phyloP scores from a whole-genome alignment of 2,329 filamentous ascomycete species.

The Exophiala oligosperma region DNA sequence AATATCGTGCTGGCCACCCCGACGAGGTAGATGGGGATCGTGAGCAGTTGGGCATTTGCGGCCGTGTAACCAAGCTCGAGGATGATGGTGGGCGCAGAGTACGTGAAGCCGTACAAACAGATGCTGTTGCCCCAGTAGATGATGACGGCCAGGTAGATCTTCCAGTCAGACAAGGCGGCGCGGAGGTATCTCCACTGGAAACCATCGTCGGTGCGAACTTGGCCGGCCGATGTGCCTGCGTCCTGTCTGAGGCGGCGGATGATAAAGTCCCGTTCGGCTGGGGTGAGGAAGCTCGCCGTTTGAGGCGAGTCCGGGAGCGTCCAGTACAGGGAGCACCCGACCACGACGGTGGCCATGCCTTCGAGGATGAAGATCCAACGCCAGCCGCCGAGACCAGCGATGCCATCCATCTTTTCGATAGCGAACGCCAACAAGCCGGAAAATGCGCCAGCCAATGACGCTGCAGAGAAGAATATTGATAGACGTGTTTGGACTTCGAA shows the following conservation, averaged over 20 bases:
- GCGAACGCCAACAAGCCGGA: slow-evolving; percentile 52
- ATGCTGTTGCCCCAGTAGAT: slow-evolving; percentile 25
- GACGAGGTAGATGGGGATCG: slow-evolving; percentile 38
- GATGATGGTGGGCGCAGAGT: slow-evolving; percentile 20
- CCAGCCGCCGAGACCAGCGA: slow-evolving; percentile 42
- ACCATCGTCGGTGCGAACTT: slow-evolving; percentile 27
- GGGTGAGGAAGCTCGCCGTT: slow-evolving; percentile 42
- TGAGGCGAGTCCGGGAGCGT: slow-evolving; percentile 47
- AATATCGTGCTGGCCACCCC: slow-evolving; percentile 31
- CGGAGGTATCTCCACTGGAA: slow-evolving; percentile 17
- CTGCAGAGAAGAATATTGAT: slow-evolving; percentile 48
- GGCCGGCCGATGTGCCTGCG: slow-evolving; percentile 16
- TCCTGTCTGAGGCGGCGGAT: slow-evolving; percentile 36
- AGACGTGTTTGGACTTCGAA: slow-evolving; percentile 44
- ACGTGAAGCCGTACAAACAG: slow-evolving; percentile 20
- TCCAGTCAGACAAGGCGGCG: slow-evolving; percentile 22
- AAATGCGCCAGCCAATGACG: slow-evolving; percentile 52
- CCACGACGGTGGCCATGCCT: slow-evolving; percentile 45
- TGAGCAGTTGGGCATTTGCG: slow-evolving; percentile 24
- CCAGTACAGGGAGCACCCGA: slow-evolving; percentile 43
- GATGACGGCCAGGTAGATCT: slow-evolving; percentile 21
- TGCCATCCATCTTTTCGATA: slow-evolving; percentile 53
- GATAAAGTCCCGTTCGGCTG: slow-evolving; percentile 41
- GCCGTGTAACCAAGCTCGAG: slow-evolving; percentile 29
- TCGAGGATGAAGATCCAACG: slow-evolving; percentile 53